Conservation (phyloP, 768 basidiomycete genomes). For the Lyophyllum semitale region DNA sequence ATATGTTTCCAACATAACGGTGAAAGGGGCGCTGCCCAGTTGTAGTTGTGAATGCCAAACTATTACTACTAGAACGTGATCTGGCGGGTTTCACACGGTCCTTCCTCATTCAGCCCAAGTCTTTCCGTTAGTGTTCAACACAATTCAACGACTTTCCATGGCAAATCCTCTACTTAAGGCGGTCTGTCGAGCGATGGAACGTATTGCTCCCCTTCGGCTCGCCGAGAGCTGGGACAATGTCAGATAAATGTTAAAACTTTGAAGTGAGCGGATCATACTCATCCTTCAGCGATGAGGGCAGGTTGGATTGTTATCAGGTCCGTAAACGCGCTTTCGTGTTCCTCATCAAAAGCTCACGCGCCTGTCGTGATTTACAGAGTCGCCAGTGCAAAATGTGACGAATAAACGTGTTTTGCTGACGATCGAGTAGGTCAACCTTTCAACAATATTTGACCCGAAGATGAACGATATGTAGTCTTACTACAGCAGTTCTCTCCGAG, state of each 20-base stretch:
- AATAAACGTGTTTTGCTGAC: constrained; percentile 60
- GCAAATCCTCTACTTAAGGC: constrained; percentile 44
- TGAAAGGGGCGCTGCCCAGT: no score
- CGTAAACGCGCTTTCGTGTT: constrained; percentile 13
- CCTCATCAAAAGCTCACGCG: neutral
- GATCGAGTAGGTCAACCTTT: constrained; percentile 63
- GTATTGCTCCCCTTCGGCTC: constrained; percentile 82
- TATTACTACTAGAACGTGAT: no score
- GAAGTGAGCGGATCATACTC: constrained; percentile 1
- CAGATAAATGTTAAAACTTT: constrained; percentile 29
- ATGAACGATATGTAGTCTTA: constrained; percentile 51
- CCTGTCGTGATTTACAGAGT: constrained; percentile 39
- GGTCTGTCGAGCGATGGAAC: constrained; percentile 72
- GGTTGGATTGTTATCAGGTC: constrained; percentile 79
- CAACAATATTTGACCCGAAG: no score
- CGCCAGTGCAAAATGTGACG: constrained; percentile 47
- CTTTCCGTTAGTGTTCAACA: neutral
- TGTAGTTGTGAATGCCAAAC: no score
- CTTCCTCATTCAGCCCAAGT: neutral
- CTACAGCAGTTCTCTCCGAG: constrained; percentile 70
- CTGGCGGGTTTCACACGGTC: neutral
- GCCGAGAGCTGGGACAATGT: constrained; percentile 97
- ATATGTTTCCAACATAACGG: no score
- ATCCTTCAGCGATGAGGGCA: constrained; percentile 32
- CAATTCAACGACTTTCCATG: constrained; percentile 19